Conservation (phyloP, 768 basidiomycete species). For the Cystobasidium tubakii region DNA sequence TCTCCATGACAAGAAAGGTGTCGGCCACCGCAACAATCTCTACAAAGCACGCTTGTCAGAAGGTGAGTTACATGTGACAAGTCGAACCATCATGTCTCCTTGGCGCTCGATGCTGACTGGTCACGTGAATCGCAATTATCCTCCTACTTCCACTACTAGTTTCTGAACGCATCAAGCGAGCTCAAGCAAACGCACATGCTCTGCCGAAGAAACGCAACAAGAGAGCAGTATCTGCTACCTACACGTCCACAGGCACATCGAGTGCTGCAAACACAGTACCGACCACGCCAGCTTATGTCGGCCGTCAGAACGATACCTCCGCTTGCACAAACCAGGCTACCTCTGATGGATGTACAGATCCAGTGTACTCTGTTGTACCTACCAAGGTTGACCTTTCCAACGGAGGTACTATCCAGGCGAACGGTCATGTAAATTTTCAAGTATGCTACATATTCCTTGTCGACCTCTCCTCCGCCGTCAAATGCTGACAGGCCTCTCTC, state of each 20-base stretch:
- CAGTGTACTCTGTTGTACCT: not conserved
- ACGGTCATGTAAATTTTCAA: conserved; percentile 17
- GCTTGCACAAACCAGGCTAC: not conserved
- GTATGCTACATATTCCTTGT: not conserved
- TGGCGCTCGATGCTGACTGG: not conserved
- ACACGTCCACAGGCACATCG: conserved; percentile 6
- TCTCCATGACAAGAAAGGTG: not conserved
- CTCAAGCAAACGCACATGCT: not conserved
- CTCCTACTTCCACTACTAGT: not conserved
- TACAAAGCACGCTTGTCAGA: conserved; percentile 7
- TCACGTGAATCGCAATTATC: not conserved
- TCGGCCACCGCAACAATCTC: not conserved
- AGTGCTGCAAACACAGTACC: not conserved
- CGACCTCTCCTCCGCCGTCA: too few species aligned
- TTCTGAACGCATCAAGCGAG: conserved; percentile 8
- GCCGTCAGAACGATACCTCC: conserved; percentile 5
- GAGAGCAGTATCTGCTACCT: not conserved
- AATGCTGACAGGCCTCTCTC: not conserved
- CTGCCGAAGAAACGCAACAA: conserved; percentile 1
- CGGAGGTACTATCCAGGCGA: not conserved
- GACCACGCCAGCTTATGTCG: not conserved
- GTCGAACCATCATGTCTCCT: not conserved
- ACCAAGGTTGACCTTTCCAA: not conserved
- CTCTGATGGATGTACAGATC: conserved; percentile 10
- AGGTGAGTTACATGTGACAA: not conserved